These are phyloP conservation scores for Colletotrichum spaethianum DNA, from an alignment of 2,329 filamentous ascomycete species.

Conservation along the genomic window DNA sequence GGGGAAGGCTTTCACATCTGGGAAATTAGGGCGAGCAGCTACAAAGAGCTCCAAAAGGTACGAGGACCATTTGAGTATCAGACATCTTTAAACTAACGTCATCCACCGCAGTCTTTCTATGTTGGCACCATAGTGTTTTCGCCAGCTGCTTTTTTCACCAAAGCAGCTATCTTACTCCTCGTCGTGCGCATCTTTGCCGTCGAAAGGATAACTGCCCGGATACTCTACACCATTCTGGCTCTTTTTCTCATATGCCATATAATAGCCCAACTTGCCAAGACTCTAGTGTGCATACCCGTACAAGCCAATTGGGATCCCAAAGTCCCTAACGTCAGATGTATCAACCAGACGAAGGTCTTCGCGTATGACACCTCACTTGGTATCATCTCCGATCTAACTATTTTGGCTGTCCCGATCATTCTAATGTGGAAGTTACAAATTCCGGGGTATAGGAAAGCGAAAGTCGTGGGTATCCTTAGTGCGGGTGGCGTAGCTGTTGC, in stretches of 20 bases:
- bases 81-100: neutral
- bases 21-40: conserved; percentile 14
- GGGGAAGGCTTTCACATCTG: conserved; percentile 30
- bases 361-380: conserved; percentile 50
- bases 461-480: conserved; percentile 49
- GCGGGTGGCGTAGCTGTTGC: conserved; percentile 48
- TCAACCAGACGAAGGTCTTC: conserved; percentile 51
- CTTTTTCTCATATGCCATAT: conserved; percentile 46
- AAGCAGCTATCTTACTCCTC: conserved; percentile 50
- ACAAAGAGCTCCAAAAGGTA: conserved; percentile 25
- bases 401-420: conserved; percentile 51
- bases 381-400: conserved; percentile 51
- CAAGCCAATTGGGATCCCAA: conserved; percentile 44
- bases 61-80: neutral
- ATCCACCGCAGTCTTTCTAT: conserved; percentile 45
- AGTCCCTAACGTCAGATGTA: conserved; percentile 42
- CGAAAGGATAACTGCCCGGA: conserved; percentile 41
- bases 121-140: conserved; percentile 47
- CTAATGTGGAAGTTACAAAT: conserved; percentile 50
- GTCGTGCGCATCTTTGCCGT: conserved; percentile 50
- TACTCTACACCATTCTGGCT: conserved; percentile 47
- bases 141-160: conserved; percentile 48
- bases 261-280: conserved; percentile 47
- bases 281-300: conserved; percentile 45
- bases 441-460: conserved; percentile 48